These are phyloP conservation scores for Mycosarcoma maydis DNA, from an alignment of 1,284 basidiomycete genomes.

Conservation along the genomic window DNA sequence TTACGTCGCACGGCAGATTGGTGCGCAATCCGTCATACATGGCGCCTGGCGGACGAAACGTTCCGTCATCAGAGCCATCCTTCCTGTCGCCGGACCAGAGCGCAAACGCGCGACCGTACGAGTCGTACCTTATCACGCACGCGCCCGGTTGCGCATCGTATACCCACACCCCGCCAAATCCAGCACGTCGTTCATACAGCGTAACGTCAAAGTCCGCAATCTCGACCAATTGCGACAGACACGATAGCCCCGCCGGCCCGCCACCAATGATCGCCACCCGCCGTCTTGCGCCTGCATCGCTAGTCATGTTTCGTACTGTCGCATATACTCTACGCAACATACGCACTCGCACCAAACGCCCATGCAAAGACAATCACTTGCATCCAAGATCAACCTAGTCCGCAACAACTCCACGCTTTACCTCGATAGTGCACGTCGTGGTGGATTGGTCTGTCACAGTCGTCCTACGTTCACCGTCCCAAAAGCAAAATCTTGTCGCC, in stretches of 20 bases:
- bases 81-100: conserved; percentile 10
- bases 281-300: no score
- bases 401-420: no score
- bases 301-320: no score
- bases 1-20: conserved; percentile 64
- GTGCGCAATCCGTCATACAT: conserved; percentile 65
- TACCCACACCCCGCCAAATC: conserved; percentile 51
- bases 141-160: conserved; percentile 49
- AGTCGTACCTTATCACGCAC: conserved; percentile 61
- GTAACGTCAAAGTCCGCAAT: background rate
- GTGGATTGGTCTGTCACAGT: no score
- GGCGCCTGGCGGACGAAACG: conserved; percentile 36
- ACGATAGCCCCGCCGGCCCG: conserved; percentile 68
- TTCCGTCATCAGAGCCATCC: conserved; percentile 10
- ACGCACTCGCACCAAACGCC: no score
- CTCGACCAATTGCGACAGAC: conserved; percentile 66
- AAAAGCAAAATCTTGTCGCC: no score
- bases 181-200: conserved; percentile 49
- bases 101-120: conserved; percentile 13
- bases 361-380: no score
- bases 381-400: no score
- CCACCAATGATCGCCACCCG: conserved; percentile 69
- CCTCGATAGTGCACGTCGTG: no score
- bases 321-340: no score
- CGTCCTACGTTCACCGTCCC: no score